Evolutionary conservation across 192 early-diverging fungal genomes (phyloP).

Genomic region (Dimargaris xerosporica): DNA sequence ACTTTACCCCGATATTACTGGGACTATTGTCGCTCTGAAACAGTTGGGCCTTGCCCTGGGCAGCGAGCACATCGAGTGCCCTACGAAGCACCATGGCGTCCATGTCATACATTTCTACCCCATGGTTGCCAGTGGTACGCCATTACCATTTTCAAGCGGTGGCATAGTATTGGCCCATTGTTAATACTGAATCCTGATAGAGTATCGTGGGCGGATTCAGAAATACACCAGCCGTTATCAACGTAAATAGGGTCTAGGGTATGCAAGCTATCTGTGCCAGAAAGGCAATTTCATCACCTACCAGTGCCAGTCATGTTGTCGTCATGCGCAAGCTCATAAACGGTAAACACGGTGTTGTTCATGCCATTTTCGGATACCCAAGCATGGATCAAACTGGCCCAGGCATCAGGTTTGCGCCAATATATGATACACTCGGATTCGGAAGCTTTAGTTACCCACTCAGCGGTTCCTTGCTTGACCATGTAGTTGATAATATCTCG

Average conservation of each 20-base stretch:
- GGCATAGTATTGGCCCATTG: too few species aligned
- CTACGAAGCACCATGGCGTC: conserved; percentile 54
- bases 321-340: conserved; percentile 78
- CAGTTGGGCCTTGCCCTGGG: conserved; percentile 66
- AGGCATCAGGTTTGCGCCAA: conserved; percentile 84
- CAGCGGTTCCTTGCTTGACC: conserved; percentile 46
- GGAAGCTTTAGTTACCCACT: conserved; percentile 25
- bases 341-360: conserved; percentile 67
- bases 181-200: too few species aligned
- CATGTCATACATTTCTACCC: conserved; percentile 64
- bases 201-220: too few species aligned
- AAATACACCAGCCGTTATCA: too few species aligned
- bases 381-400: conserved; percentile 63
- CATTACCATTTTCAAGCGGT: conserved; percentile 1
- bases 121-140: neutral
- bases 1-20: conserved; percentile 77
- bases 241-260: too few species aligned
- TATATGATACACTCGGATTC: conserved; percentile 50
- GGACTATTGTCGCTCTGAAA: conserved; percentile 43
- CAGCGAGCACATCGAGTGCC: conserved; percentile 65
- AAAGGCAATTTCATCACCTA: too few species aligned
- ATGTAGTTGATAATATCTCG: conserved; percentile 60
- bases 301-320: conserved; percentile 61
- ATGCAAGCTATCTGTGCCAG: too few species aligned
- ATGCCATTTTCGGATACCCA: conserved; percentile 62